Percentiles rank a stretch among this genome's conserved stretches.
phyloP scores from a whole-genome alignment of 2,329 filamentous ascomycete genomes.

The Incumbomyces delicatus region DNA sequence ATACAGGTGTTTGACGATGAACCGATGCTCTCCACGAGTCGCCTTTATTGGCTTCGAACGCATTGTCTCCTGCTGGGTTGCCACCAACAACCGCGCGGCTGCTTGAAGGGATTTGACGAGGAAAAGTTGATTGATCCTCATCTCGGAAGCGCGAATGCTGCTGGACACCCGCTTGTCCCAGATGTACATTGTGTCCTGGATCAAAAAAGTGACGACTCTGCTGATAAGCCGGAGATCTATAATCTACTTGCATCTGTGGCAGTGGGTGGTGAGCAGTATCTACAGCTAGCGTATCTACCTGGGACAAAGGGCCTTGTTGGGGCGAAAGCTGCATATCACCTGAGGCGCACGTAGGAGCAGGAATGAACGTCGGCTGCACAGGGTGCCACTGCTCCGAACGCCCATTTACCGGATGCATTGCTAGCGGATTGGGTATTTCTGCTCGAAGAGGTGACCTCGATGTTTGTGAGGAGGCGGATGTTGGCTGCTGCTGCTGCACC shows the following conservation, averaged over 20 bases:
- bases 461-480: neutral
- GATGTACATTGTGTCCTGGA: neutral
- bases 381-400: neutral
- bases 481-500: neutral
- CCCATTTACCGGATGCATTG: slow-evolving; percentile 2
- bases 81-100: neutral
- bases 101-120: neutral
- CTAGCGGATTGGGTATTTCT: neutral
- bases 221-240: slow-evolving; percentile 3
- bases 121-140: neutral
- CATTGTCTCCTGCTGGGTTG: neutral
- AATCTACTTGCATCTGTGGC: neutral
- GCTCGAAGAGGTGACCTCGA: too few relatives aligned
- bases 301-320: neutral
- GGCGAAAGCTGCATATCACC: neutral
- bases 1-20: too few relatives aligned
- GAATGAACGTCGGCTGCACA: neutral
- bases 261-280: neutral
- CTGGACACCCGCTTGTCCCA: neutral
- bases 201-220: slow-evolving; percentile 1
- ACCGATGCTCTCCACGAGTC: too few relatives aligned
- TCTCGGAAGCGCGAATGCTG: slow-evolving; percentile 1
- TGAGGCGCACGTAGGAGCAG: neutral
- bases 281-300: neutral
- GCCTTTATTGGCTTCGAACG: neutral